Evolutionary conservation across 768 basidiomycete genomes (phyloP).

Genomic region (Agrocybe chaxingu): DNA sequence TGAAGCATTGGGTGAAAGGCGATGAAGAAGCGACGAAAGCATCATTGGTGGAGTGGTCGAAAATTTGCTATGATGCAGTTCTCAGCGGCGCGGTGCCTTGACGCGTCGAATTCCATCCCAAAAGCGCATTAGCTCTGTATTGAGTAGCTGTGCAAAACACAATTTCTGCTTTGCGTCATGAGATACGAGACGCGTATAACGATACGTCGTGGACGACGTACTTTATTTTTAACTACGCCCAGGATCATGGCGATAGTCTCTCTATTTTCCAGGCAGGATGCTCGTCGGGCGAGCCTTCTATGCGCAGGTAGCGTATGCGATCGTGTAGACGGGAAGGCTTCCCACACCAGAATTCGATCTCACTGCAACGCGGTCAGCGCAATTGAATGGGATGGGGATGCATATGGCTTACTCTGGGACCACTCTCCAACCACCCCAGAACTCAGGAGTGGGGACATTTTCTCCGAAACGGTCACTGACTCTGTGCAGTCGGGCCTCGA

Average conservation of each 20-base stretch:
- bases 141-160: conserved; percentile 1
- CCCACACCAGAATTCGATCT: conserved; percentile 97
- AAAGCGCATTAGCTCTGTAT: not conserved
- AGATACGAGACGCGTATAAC: not conserved
- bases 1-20: conserved; percentile 42
- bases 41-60: conserved; percentile 39
- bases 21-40: conserved; percentile 37
- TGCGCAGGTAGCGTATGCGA: conserved; percentile 74
- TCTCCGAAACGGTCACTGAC: conserved; percentile 57
- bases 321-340: conserved; percentile 94
- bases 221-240: not conserved
- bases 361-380: conserved; percentile 44
- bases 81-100: not conserved
- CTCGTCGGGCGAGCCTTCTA: conserved; percentile 43
- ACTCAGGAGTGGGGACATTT: conserved; percentile 76
- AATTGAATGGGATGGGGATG: conserved; percentile 1
- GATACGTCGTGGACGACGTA: not conserved
- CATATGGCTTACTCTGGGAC: conserved; percentile 70
- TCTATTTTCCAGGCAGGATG: conserved; percentile 72
- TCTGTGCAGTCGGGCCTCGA: conserved; percentile 58
- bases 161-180: conserved; percentile 4
- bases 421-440: conserved; percentile 97
- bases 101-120: too few relatives aligned
- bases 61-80: conserved; percentile 39
- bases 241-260: conserved; percentile 65